Evolutionary conservation across 805 yeast species (phyloP).

Genomic region (Lachancea sp.): DNA sequence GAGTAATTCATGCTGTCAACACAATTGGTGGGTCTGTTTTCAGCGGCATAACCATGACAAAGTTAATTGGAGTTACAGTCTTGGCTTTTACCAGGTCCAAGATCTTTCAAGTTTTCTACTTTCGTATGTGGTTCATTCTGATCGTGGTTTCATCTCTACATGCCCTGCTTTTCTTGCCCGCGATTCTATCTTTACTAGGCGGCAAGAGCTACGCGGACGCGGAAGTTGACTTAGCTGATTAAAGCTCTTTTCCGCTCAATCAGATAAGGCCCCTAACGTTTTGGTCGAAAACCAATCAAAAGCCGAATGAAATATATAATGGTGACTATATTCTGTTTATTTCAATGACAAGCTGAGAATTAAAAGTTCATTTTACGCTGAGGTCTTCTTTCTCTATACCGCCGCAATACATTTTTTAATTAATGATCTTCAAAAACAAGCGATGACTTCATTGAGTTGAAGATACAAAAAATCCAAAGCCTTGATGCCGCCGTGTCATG

Average conservation of each 20-base stretch:
- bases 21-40: constrained; percentile 87
- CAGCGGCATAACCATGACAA: constrained; percentile 86
- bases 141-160: constrained; percentile 74
- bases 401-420: too few relatives aligned
- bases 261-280: too few relatives aligned
- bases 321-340: too few relatives aligned
- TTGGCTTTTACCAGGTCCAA: constrained; percentile 81
- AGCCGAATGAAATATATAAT: too few relatives aligned
- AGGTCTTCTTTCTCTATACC: too few relatives aligned
- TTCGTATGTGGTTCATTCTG: constrained; percentile 87
- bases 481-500: constrained; percentile 1
- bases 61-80: constrained; percentile 79
- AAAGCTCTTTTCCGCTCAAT: background rate
- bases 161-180: constrained; percentile 72
- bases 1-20: constrained; percentile 50
- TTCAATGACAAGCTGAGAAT: too few relatives aligned
- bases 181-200: constrained; percentile 58
- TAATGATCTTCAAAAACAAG: background rate
- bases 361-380: too few relatives aligned
- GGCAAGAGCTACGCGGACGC: constrained; percentile 43
- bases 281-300: too few relatives aligned
- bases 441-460: background rate
- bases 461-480: background rate
- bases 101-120: constrained; percentile 86
- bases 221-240: background rate